These are phyloP conservation scores for Cucumis cinereus DNA, from an alignment of 306 rosid species.

Conservation along the genomic window DNA sequence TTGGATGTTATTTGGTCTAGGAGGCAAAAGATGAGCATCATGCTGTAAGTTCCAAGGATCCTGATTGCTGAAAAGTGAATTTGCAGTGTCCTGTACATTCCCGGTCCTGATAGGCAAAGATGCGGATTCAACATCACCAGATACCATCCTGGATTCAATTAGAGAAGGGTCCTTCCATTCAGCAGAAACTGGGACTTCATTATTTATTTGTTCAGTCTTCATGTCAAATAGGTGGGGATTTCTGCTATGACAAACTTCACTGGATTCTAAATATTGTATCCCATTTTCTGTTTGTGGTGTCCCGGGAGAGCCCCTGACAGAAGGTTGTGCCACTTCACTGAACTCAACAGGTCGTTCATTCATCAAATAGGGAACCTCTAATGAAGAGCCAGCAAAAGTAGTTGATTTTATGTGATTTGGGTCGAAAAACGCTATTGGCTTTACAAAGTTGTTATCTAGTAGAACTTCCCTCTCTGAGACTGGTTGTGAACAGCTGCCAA, in stretches of 20 bases:
- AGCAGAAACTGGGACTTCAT: slow-evolving; percentile 10
- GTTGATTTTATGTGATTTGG: slow-evolving; percentile 15
- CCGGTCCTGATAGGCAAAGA: slow-evolving; percentile 29
- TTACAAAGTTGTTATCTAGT: slow-evolving; percentile 24
- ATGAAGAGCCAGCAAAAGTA: slow-evolving; percentile 25
- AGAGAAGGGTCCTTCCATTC: slow-evolving; percentile 15
- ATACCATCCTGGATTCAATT: slow-evolving; percentile 13
- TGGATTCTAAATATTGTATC: slow-evolving; percentile 19
- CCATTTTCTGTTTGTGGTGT: slow-evolving; percentile 30
- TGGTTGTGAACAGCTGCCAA: slow-evolving; percentile 19
- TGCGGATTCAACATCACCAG: slow-evolving; percentile 15
- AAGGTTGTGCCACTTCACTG: slow-evolving; percentile 33
- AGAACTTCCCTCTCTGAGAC: slow-evolving; percentile 27
- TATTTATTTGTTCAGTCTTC: slow-evolving; percentile 11
- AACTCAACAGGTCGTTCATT: slow-evolving; percentile 33
- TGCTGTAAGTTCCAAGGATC: slow-evolving; percentile 73
- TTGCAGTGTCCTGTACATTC: slow-evolving; percentile 44
- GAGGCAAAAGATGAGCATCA: slow-evolving; percentile 49
- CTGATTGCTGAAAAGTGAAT: slow-evolving; percentile 72
- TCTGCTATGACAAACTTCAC: slow-evolving; percentile 11
- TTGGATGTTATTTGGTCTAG: slow-evolving; percentile 27
- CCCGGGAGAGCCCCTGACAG: slow-evolving; percentile 44
- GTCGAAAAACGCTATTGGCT: slow-evolving; percentile 21
- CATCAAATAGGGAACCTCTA: slow-evolving; percentile 19
- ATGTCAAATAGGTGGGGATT: slow-evolving; percentile 15